Base-by-base conservation (phyloP, 2,329 filamentous ascomycete species). In the Aspergillus fijiensis region DNA sequence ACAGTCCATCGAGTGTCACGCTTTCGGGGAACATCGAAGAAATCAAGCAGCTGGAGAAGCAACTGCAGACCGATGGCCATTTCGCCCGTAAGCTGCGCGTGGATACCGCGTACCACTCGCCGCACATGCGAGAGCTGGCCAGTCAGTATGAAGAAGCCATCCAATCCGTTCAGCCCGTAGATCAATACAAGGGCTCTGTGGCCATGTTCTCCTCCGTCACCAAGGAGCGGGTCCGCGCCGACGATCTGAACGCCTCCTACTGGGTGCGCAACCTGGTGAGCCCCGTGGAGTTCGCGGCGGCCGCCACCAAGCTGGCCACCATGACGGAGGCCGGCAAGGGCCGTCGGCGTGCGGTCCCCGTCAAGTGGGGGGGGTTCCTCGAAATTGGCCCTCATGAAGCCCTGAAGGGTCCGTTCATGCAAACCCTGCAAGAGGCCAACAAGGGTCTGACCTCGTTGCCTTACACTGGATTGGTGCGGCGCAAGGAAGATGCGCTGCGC, bases 151-250 rank as follows among this genome's bases (percentile, higher is more conserved):
- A 42, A 2, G 5, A 49, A 11, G 45, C 6, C 3, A 35, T n/a
- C 39, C 12, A 42, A 21, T 31, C 11, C 23, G 23, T 16, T 33
- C 9, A 19, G n/a, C 50, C n/a, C 9, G 1, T 10, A 2, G 50
- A 14, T 12, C 3, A 25, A 14, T n/a, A 10, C 19, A 11, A 14
- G 4, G 21, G 7, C 35, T 12, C 19, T 2, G 11, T 48, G 9
- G 31, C 31, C 3, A 60, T 52, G 53, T 19, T 56, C n/a, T 60
- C 53, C n/a, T 55, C 57, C 3, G 52, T 55, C 5, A 55, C 51
- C 3, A 47, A 49, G 16, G 1, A 23, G 25, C 11, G 25, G 16
- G 19, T 56, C 2, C 25, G n/a, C 4, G 11, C 23, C 2, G 35
- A 6, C 12, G 33, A 19, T 4, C 9, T 27, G 2, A 25, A 10